A percentile compares a stretch with the other conserved stretches of the same genome.
phyloP scores from a whole-genome alignment of 148 eudicot species.

The Chenopodium berlandieri region DNA sequence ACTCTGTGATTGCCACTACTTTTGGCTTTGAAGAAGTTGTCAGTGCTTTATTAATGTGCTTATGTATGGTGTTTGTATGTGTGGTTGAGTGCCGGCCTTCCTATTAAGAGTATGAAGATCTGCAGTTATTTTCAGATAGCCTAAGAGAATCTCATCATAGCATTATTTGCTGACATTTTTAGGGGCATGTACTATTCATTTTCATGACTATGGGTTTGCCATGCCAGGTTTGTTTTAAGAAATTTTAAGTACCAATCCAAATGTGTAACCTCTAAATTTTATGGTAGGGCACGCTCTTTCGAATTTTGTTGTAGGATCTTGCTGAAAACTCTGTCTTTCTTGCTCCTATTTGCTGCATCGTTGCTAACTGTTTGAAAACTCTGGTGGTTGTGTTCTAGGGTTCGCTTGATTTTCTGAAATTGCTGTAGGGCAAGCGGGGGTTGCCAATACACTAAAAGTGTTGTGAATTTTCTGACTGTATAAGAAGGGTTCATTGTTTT shows the following conservation, averaged over 20 bases:
- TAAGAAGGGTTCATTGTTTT: neutral
- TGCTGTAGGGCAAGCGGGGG: constrained; percentile 2
- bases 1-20: constrained; percentile 20
- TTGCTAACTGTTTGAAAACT: neutral
- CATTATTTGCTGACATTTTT: neutral
- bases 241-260: neutral
- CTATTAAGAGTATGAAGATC: neutral
- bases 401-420: constrained; percentile 22
- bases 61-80: constrained; percentile 4
- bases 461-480: neutral
- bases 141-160: constrained; percentile 13
- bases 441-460: neutral
- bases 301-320: neutral
- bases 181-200: constrained; percentile 13
- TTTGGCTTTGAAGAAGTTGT: constrained; percentile 21
- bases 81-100: constrained; percentile 16
- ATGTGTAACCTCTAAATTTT: neutral
- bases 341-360: constrained; percentile 6
- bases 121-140: constrained; percentile 14
- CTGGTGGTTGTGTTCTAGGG: constrained; percentile 27
- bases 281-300: neutral
- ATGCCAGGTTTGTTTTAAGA: constrained; percentile 15
- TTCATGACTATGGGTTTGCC: constrained; percentile 9
- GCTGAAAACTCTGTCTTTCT: constrained; percentile 30
- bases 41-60: constrained; percentile 27